These are phyloP conservation scores for Gigaspora rosea DNA, from an alignment of 192 early-diverging fungal species.

Conservation along the genomic window DNA sequence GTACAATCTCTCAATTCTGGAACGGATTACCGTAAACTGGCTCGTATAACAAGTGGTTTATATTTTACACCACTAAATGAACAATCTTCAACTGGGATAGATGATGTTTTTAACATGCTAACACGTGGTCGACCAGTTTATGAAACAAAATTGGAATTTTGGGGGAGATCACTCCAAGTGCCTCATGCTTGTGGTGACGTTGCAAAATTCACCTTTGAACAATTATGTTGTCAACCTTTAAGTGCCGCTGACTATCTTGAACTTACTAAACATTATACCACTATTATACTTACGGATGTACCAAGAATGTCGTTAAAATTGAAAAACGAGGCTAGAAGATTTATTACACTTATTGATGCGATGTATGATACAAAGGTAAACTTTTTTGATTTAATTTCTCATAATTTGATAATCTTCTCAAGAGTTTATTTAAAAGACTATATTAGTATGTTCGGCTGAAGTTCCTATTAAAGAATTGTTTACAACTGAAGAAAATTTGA, in stretches of 20 bases:
- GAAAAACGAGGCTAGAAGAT: constrained; percentile 82
- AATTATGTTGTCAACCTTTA: constrained; percentile 61
- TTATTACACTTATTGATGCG: constrained; percentile 93
- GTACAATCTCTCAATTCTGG: constrained; percentile 87
- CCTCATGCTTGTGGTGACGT: constrained; percentile 66
- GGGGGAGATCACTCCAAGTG: constrained; percentile 72
- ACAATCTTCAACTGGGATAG: constrained; percentile 50
- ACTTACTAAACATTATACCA: constrained; percentile 72
- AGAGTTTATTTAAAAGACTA: constrained; percentile 40
- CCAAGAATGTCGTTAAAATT: constrained; percentile 61
- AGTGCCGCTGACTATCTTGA: constrained; percentile 91
- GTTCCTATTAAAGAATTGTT: constrained; percentile 69
- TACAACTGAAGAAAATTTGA: constrained; percentile 54
- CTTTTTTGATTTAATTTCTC: not conserved
- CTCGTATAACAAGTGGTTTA: constrained; percentile 58
- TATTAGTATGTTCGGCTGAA: constrained; percentile 73
- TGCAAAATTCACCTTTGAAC: constrained; percentile 74
- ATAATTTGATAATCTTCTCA: not conserved
- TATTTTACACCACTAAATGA: constrained; percentile 71
- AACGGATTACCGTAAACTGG: constrained; percentile 85
- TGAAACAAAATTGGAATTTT: constrained; percentile 63
- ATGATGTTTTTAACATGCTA: constrained; percentile 44
- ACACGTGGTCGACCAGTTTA: constrained; percentile 37
- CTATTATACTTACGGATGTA: constrained; percentile 76
- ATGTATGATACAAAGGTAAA: constrained; percentile 75